These are phyloP conservation scores for Aulographum hederae DNA, from an alignment of 2,329 filamentous ascomycete genomes.

Conservation along the genomic window DNA sequence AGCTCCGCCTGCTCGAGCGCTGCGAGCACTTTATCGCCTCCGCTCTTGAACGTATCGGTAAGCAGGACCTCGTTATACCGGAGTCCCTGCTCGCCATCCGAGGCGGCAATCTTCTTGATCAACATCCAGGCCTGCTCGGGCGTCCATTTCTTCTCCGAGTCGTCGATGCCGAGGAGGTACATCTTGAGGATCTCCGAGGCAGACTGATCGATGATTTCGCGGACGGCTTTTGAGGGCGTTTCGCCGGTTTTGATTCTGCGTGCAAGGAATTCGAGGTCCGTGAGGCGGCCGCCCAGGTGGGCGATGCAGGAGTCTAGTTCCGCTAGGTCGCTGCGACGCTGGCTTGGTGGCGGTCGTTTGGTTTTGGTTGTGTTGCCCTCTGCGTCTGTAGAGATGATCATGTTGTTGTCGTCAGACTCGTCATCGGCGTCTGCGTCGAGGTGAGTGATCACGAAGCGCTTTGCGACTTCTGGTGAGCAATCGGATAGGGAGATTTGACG, in stretches of 20 bases:
- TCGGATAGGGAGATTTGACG: constrained; percentile 73
- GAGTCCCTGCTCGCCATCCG: constrained; percentile 25
- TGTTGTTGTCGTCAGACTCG: constrained; percentile 14
- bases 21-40: constrained; percentile 59
- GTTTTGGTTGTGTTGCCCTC: constrained; percentile 17
- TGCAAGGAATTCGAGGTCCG: constrained; percentile 87
- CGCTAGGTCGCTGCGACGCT: constrained; percentile 35
- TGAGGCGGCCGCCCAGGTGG: constrained; percentile 75
- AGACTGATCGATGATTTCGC: constrained; percentile 76
- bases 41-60: constrained; percentile 51
- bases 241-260: constrained; percentile 77
- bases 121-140: constrained; percentile 80
- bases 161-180: constrained; percentile 52
- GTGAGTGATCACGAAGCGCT: constrained; percentile 75
- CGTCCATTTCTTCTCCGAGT: constrained; percentile 49
- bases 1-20: constrained; percentile 72
- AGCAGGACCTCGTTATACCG: constrained; percentile 78
- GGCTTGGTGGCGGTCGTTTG: constrained; percentile 25
- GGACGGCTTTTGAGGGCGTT: constrained; percentile 59
- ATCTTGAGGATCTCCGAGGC: constrained; percentile 86
- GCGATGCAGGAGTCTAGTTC: constrained; percentile 71
- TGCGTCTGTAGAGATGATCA: constrained; percentile 12
- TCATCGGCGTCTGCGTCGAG: constrained; percentile 35
- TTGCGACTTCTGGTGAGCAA: constrained; percentile 65
- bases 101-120: constrained; percentile 52